These are phyloP conservation scores for Salmacisia buchloeana DNA, from an alignment of 1,284 basidiomycete species.

Conservation along the genomic window DNA sequence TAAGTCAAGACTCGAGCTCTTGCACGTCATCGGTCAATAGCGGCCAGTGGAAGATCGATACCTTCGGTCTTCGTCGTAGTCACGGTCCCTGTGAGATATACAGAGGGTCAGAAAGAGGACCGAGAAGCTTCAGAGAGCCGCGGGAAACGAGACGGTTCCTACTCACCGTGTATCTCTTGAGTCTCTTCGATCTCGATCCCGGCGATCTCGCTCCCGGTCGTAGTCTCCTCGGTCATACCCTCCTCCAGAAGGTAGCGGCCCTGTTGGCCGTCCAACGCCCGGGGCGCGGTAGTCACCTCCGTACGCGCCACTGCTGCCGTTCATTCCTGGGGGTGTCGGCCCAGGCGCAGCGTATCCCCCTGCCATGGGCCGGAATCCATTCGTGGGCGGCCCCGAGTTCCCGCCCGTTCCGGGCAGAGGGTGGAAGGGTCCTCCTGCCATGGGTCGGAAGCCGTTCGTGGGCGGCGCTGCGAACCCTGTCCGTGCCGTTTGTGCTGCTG, in stretches of 20 bases:
- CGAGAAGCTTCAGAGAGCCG: background rate
- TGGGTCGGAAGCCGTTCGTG: background rate
- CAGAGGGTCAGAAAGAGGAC: background rate
- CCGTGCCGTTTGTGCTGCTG: background rate
- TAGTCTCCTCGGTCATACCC: constrained; percentile 26
- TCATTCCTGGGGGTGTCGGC: background rate
- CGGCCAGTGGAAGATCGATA: background rate
- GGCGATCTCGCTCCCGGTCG: constrained; percentile 25
- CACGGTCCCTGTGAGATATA: background rate
- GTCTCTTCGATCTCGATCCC: constrained; percentile 29
- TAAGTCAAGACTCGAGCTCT: too few species aligned
- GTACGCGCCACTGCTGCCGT: constrained; percentile 16
- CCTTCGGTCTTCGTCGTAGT: constrained; percentile 7
- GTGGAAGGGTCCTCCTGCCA: background rate
- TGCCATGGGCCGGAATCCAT: background rate
- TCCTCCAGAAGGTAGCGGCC: constrained; percentile 5
- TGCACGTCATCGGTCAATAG: too few species aligned
- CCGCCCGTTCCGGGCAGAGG: background rate
- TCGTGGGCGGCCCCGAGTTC: background rate
- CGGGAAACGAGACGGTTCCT: background rate
- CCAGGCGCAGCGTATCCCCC: background rate
- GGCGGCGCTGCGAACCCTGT: background rate
- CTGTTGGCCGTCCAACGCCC: constrained; percentile 14
- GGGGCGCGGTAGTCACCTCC: constrained; percentile 21
- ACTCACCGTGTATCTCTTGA: constrained; percentile 20